Base-by-base conservation (phyloP, 768 basidiomycete species). In the Auriscalpium microsporum region DNA sequence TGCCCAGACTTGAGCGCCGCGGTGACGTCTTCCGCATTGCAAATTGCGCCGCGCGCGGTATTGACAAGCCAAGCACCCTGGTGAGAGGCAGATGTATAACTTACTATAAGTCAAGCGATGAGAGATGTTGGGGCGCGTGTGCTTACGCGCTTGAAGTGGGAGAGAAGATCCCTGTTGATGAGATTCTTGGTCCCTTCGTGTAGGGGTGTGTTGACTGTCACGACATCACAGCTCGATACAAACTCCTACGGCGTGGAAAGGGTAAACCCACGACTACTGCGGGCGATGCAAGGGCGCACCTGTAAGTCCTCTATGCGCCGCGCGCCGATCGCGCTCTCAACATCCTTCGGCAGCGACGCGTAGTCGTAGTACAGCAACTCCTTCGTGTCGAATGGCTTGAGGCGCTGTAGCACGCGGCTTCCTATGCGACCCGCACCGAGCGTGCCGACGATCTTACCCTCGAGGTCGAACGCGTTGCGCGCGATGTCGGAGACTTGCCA, bases 171-270 rank as follows among this genome's bases (percentile, higher is more conserved):
- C 57, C 67, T 67, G 72, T 76, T 71, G 66, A 75, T 69, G 11
- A 76, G 62, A 4, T 71, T 72, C 46, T 59, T 61, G 35, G 75
- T 74, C 28, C 67, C 63, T 50, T 75, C 73, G 67, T 77, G 75
- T 0, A 77, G 67, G 5, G 89, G 90, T 68, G 83, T 84, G 76
- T 92, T 91, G 69, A 74, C 62, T n/a, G 71, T 72, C 35, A 73
- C 61, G 50, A 70, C 65, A 54, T 68, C 67, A 54, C 67, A 67
- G 58, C 65, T 17, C 17, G 55, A 51, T 6, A 58, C 54, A 34
- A 58, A 49, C 14, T 58, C 54, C 50, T 58, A 35, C 17, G 21
- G 19, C 42, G 16, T 13, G 4, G 16, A 33, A 5, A 14, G 4
- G 34, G n/a, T 14, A n/a, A 3, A 36, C 17, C 4, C 16, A 19